Percentiles rank a stretch among this genome's conserved stretches.
These are phyloP conservation scores for Ophiostoma quercus DNA, from an alignment of 2,329 filamentous ascomycete genomes.

Conservation along the genomic window DNA sequence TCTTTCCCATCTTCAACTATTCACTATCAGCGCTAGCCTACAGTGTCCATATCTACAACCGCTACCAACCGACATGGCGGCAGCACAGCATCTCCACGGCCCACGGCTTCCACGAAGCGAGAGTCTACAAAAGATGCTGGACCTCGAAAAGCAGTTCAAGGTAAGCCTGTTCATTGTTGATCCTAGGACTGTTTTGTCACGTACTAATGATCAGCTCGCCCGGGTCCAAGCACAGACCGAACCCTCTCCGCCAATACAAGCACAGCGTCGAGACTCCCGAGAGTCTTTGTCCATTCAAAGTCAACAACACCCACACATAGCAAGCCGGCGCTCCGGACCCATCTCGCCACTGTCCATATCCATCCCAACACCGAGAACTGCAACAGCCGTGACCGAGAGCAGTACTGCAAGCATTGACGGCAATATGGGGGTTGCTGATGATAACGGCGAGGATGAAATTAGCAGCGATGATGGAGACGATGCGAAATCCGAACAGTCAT, in stretches of 20 bases:
- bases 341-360: not conserved
- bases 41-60: too few species aligned
- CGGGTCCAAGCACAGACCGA: not conserved
- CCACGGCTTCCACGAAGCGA: slow-evolving; percentile 32
- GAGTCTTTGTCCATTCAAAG: not conserved
- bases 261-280: not conserved
- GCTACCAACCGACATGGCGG: slow-evolving; percentile 22
- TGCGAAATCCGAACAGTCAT: slow-evolving; percentile 42
- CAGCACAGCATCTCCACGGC: slow-evolving; percentile 12
- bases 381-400: not conserved
- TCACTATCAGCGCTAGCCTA: not conserved
- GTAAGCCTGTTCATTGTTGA: slow-evolving; percentile 35
- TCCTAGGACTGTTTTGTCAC: not conserved
- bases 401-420: not conserved
- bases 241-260: not conserved
- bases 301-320: not conserved
- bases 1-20: not conserved
- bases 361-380: not conserved
- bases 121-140: slow-evolving; percentile 55
- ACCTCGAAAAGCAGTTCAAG: slow-evolving; percentile 54
- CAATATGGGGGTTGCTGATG: not conserved
- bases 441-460: slow-evolving; percentile 33
- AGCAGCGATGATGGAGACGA: slow-evolving; percentile 30
- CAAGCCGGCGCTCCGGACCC: not conserved
- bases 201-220: not conserved